phyloP scores from a whole-genome alignment of 1,139 yeast species.

The Yamadazyma mexicana region DNA sequence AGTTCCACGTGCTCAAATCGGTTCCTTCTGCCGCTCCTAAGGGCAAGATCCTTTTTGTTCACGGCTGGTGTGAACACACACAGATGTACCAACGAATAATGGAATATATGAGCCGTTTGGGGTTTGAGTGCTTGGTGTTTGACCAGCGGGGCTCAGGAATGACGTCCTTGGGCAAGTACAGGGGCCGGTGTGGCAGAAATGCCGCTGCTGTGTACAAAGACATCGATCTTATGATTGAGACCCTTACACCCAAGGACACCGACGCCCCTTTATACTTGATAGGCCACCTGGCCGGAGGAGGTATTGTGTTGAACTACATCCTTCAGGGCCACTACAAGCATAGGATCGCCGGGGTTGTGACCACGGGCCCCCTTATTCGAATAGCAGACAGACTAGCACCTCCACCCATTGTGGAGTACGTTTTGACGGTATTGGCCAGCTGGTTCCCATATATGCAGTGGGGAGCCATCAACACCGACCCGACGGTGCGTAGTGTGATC shows the following conservation, averaged over 20 bases:
- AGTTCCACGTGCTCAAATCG: slow-evolving; percentile 17
- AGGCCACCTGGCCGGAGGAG: slow-evolving; percentile 27
- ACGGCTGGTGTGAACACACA: slow-evolving; percentile 26
- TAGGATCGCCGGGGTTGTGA: slow-evolving; percentile 14
- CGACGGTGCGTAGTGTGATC: slow-evolving; percentile 15
- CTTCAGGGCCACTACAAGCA: slow-evolving; percentile 18
- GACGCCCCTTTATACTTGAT: slow-evolving; percentile 13
- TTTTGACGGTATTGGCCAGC: slow-evolving; percentile 12
- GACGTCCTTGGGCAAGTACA: slow-evolving; percentile 20
- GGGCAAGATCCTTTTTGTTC: slow-evolving; percentile 21
- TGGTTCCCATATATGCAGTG: slow-evolving; percentile 16
- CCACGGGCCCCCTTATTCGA: slow-evolving; percentile 21
- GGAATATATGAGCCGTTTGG: slow-evolving; percentile 19
- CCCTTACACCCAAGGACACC: slow-evolving; percentile 4
- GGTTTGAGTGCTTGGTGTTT: slow-evolving; percentile 21
- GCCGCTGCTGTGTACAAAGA: slow-evolving; percentile 16
- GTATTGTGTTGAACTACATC: slow-evolving; percentile 20
- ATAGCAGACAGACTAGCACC: slow-evolving; percentile 16
- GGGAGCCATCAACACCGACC: slow-evolving; percentile 14
- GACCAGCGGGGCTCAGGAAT: slow-evolving; percentile 25
- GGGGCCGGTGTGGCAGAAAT: slow-evolving; percentile 18
- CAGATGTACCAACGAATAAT: slow-evolving; percentile 20
- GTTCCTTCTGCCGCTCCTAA: slow-evolving; percentile 7
- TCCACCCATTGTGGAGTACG: slow-evolving; percentile 12
- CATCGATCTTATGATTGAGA: slow-evolving; percentile 21